phyloP scores from a whole-genome alignment of 495 filamentous ascomycete genomes.

The Sporormia fimetaria region DNA sequence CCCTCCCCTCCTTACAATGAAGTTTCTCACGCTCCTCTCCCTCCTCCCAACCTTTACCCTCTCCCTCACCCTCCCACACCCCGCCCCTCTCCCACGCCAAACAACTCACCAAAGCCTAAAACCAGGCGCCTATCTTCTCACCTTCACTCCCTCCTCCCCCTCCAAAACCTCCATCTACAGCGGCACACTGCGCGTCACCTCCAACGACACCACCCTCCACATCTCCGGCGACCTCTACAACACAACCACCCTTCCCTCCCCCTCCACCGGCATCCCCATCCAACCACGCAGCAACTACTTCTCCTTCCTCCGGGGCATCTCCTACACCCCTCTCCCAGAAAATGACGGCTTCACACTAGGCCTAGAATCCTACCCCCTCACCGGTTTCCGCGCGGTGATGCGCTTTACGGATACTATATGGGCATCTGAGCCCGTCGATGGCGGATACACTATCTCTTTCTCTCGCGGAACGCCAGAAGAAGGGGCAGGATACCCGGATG shows the following conservation, averaged over 20 bases:
- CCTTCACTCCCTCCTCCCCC: background rate
- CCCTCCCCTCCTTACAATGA: no score
- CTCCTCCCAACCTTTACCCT: no score
- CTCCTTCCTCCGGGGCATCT: slow-evolving; percentile 4
- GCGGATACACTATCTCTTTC: background rate
- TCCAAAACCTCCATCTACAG: slow-evolving; percentile 5
- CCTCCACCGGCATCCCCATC: slow-evolving; percentile 7
- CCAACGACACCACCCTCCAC: background rate
- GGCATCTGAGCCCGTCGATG: background rate
- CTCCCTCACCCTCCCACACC: no score
- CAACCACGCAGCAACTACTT: slow-evolving; percentile 10
- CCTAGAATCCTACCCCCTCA: slow-evolving; percentile 3
- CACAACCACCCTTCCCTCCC: slow-evolving; percentile 5
- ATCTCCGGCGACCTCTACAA: slow-evolving; percentile 12
- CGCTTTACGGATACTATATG: background rate
- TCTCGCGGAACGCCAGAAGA: slow-evolving; percentile 1
- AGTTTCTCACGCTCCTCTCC: no score
- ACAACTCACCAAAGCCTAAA: slow-evolving; percentile 1
- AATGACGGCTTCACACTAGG: slow-evolving; percentile 5
- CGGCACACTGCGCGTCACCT: slow-evolving; percentile 9
- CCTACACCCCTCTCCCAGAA: background rate
- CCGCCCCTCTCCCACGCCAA: no score
- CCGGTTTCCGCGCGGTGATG: background rate
- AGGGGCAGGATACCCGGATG: slow-evolving; percentile 1
- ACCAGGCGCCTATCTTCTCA: slow-evolving; percentile 5